Evolutionary conservation across 2,329 filamentous ascomycete species (phyloP).

Genomic region (Exophiala calicioides): DNA sequence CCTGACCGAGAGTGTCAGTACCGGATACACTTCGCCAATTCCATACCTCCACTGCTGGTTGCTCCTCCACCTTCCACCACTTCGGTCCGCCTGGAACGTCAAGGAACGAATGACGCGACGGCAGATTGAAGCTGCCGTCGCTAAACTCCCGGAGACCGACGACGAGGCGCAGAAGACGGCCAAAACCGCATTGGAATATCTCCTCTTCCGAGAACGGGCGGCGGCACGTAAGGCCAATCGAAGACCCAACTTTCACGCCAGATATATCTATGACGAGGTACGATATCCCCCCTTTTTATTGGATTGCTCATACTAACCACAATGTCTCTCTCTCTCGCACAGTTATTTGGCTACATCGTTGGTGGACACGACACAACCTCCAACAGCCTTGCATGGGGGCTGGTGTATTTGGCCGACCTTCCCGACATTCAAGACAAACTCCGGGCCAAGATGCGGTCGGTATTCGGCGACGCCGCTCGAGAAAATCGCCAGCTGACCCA

Average conservation of each 20-base stretch:
- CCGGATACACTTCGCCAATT: not conserved
- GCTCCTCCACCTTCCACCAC: not conserved
- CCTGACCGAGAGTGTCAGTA: not conserved
- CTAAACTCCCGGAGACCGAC: not conserved
- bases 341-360: constrained; percentile 39
- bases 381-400: constrained; percentile 43
- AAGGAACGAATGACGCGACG: not conserved
- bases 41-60: not conserved
- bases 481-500: constrained; percentile 32
- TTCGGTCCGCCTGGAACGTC: not conserved
- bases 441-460: constrained; percentile 33
- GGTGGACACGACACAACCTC: constrained; percentile 51
- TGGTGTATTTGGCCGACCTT: constrained; percentile 43
- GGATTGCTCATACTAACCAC: constrained; percentile 15
- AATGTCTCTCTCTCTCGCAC: not conserved
- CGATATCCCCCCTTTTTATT: constrained; percentile 31
- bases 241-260: constrained; percentile 28
- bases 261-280: constrained; percentile 34
- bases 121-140: not conserved
- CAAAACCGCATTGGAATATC: not conserved
- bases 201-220: not conserved
- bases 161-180: constrained; percentile 1
- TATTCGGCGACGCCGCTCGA: constrained; percentile 30
- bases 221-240: not conserved
- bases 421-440: constrained; percentile 39